A percentile compares a stretch with the other conserved stretches of the same genome.
Evolutionary conservation across 306 rosid species (phyloP).

Genomic region (Prosopis cineraria): DNA sequence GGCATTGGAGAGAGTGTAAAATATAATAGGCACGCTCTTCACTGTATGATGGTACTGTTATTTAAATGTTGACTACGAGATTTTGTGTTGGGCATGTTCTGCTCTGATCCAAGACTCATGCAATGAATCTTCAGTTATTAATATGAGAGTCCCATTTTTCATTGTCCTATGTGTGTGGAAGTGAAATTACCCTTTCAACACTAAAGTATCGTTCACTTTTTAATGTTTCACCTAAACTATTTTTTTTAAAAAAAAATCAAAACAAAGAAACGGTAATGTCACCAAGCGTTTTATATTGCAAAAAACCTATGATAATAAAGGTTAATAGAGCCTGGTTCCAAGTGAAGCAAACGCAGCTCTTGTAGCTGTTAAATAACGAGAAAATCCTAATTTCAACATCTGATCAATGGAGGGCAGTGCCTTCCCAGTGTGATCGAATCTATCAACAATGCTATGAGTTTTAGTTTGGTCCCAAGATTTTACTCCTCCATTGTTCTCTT

Average conservation of each 20-base stretch:
- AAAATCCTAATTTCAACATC: too few species aligned
- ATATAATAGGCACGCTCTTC: constrained; percentile 23
- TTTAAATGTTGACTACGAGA: constrained; percentile 32
- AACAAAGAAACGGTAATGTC: not conserved
- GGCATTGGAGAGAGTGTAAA: constrained; percentile 24
- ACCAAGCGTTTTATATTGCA: not conserved
- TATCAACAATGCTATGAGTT: too few species aligned
- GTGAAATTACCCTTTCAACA: not conserved
- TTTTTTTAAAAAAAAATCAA: not conserved
- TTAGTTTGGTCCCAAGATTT: not conserved
- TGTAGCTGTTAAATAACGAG: not conserved
- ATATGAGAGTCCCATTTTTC: not conserved
- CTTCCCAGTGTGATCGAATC: too few species aligned
- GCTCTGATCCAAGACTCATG: constrained; percentile 21
- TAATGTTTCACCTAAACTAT: not conserved
- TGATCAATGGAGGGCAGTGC: too few species aligned
- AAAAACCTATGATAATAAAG: not conserved
- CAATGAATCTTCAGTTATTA: constrained; percentile 3
- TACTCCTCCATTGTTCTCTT: not conserved
- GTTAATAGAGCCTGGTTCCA: not conserved
- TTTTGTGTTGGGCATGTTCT: not conserved
- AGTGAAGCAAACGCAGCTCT: not conserved
- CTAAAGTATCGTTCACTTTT: not conserved
- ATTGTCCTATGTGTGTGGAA: not conserved
- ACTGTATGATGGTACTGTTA: constrained; percentile 33